Evolutionary conservation across 139 green algal species (phyloP).

Genomic region (Edaphochlamys debaryana): DNA sequence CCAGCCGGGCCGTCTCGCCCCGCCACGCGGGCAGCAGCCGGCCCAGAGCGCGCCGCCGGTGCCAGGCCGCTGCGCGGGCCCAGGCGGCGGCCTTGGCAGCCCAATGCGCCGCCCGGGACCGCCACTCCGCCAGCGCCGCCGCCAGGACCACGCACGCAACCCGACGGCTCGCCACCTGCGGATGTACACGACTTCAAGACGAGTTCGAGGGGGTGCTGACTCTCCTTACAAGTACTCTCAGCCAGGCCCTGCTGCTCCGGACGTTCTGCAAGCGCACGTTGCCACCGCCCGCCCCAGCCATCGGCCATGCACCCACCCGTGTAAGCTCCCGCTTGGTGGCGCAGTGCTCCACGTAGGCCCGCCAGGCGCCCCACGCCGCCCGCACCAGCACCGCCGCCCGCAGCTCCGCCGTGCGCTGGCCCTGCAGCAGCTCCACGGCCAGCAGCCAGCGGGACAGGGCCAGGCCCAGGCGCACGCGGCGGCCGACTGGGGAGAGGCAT

Average conservation of each 20-base stretch:
- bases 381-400: slow-evolving; percentile 17
- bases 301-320: background rate
- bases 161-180: background rate
- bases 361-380: slow-evolving; percentile 2
- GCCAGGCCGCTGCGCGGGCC: background rate
- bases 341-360: background rate
- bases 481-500: slow-evolving; percentile 1
- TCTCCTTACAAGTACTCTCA: no score
- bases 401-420: slow-evolving; percentile 39
- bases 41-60: background rate
- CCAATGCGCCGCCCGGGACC: slow-evolving; percentile 1
- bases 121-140: slow-evolving; percentile 1
- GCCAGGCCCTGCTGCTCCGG: no score
- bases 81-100: background rate
- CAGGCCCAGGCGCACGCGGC: slow-evolving; percentile 20
- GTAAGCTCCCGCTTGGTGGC: slow-evolving; percentile 6
- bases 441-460: background rate
- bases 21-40: slow-evolving; percentile 22
- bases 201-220: no score
- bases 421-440: slow-evolving; percentile 35
- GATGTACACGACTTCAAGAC: no score
- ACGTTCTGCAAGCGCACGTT: no score
- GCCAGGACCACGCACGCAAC: background rate
- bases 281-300: background rate
- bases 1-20: background rate